phyloP scores from a whole-genome alignment of 2,329 filamentous ascomycete genomes.

The Colletotrichum phormii region DNA sequence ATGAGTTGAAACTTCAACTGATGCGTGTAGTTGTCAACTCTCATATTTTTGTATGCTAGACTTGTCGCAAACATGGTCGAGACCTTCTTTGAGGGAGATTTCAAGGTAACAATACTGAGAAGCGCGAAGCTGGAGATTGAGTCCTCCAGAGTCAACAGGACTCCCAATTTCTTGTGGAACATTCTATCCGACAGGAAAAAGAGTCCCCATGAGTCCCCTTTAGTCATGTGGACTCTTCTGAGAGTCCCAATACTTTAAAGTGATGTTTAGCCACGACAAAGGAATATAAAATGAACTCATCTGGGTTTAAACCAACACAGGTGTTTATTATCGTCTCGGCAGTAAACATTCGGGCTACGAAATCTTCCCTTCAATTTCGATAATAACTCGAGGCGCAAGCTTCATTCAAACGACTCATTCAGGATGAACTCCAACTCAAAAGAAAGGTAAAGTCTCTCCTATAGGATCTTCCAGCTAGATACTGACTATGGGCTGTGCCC shows the following conservation, averaged over 20 bases:
- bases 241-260: background rate
- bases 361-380: no score
- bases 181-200: background rate
- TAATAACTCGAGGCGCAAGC: background rate
- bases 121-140: background rate
- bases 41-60: background rate
- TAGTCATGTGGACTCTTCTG: background rate
- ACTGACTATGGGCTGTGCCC: background rate
- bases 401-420: background rate
- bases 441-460: background rate
- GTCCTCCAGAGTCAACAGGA: background rate
- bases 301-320: background rate
- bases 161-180: background rate
- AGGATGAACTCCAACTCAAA: background rate
- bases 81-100: background rate
- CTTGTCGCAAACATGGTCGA: background rate
- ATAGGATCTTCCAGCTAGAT: background rate
- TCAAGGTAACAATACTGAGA: no score
- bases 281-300: background rate
- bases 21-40: background rate
- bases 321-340: no score
- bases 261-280: rapidly evolving
- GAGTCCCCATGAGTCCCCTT: background rate
- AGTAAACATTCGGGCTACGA: background rate
- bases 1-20: rapidly evolving